phyloP scores from a whole-genome alignment of 2,329 filamentous ascomycete genomes.

The Exophiala lecanii-corni region DNA sequence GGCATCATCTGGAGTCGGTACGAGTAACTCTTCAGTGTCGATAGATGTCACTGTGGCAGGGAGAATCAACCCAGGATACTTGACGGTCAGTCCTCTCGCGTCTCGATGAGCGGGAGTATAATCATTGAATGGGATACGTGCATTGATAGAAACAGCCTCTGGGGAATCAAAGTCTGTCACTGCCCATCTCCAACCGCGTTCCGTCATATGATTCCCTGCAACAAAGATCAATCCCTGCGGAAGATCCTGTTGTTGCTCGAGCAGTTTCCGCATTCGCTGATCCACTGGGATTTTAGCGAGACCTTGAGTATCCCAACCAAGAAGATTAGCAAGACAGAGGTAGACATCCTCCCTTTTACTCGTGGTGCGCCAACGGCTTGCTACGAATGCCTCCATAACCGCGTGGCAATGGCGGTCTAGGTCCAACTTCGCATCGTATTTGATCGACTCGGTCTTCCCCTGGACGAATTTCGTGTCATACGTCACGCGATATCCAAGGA shows the following conservation, averaged over 20 bases:
- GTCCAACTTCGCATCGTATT: neutral
- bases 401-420: neutral
- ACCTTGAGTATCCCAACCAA: neutral
- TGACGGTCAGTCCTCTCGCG: neutral
- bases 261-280: neutral
- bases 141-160: neutral
- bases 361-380: neutral
- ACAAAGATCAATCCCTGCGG: neutral
- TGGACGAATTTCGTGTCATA: neutral
- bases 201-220: neutral
- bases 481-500: neutral
- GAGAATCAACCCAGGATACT: neutral
- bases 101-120: neutral
- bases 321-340: neutral
- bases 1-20: neutral
- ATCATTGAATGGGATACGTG: neutral
- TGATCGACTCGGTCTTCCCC: neutral
- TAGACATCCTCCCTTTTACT: neutral
- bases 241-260: neutral
- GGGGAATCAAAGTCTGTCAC: neutral
- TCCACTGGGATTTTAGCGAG: neutral
- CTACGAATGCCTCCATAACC: neutral
- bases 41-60: neutral
- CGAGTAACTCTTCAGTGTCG: neutral
- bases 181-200: neutral